These are phyloP conservation scores for Smallanthus sonchifolius DNA, from an alignment of 129 eudicot species.

Conservation along the genomic window DNA sequence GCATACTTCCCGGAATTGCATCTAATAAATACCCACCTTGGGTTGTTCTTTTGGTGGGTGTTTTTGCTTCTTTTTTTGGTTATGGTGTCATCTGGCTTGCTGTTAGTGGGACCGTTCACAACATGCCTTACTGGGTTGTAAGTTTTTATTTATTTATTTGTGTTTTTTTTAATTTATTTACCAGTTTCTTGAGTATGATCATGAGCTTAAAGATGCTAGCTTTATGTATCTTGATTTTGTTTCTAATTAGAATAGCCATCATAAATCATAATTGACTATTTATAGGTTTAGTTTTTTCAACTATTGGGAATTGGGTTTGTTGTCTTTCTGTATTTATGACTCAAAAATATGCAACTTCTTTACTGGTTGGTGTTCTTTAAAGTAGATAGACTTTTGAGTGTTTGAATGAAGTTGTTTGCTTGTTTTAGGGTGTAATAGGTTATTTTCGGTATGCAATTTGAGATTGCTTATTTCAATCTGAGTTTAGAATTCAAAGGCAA, in stretches of 20 bases:
- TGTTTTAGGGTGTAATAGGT: neutral
- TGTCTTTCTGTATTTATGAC: neutral
- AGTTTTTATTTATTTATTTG: constrained; percentile 31
- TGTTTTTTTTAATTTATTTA: too few species aligned
- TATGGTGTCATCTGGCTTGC: constrained; percentile 97
- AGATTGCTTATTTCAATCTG: neutral
- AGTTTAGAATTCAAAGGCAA: neutral
- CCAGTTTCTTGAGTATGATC: neutral
- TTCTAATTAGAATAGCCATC: neutral
- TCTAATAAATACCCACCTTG: constrained; percentile 84
- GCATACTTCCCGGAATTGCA: constrained; percentile 84
- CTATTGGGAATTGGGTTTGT: neutral
- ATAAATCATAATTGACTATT: neutral
- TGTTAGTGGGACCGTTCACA: constrained; percentile 67
- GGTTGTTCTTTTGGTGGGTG: constrained; percentile 72
- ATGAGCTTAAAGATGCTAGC: neutral
- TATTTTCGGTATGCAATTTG: neutral
- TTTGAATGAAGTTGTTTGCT: neutral
- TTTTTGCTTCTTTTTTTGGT: constrained; percentile 57
- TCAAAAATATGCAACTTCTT: neutral
- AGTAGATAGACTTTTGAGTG: neutral
- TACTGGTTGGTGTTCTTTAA: neutral
- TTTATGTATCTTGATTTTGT: neutral
- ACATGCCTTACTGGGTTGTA: constrained; percentile 90
- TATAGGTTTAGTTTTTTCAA: constrained; percentile 6